Percentiles rank a stretch among this genome's conserved stretches.
Conservation (phyloP, 2,329 filamentous ascomycete species). For the Colletotrichum lindemuthianum region DNA sequence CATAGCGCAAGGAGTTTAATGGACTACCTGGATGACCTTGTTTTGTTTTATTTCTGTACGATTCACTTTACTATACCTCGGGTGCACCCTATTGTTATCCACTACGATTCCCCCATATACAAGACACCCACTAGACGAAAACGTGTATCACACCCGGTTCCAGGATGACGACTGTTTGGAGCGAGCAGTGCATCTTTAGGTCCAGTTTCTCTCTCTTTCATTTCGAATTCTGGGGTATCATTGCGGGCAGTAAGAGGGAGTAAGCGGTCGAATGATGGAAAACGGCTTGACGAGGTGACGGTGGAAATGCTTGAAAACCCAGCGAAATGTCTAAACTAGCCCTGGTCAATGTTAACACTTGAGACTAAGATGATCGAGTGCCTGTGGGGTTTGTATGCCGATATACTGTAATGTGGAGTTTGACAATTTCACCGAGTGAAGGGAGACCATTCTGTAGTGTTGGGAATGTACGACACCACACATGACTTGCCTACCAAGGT, state of each 20-base stretch:
- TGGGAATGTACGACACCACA: no score
- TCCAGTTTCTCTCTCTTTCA: conserved; percentile 1
- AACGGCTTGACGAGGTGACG: conserved; percentile 27
- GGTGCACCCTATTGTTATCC: conserved; percentile 24
- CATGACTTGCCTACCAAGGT: no score
- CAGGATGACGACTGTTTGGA: conserved; percentile 20
- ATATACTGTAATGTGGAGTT: no score
- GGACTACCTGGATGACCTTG: conserved; percentile 3
- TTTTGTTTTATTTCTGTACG: conserved; percentile 22
- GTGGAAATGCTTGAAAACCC: conserved; percentile 22
- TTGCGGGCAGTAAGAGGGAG: neutral
- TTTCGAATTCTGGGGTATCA: conserved; percentile 2
- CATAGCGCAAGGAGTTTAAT: conserved; percentile 38
- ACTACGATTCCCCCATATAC: conserved; percentile 30
- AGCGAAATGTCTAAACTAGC: conserved; percentile 17
- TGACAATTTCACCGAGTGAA: no score
- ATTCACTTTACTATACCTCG: conserved; percentile 32
- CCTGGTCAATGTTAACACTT: conserved; percentile 19
- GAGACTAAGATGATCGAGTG: neutral
- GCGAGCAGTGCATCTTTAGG: conserved; percentile 23
- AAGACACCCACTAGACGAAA: conserved; percentile 27
- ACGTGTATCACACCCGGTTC: conserved; percentile 14
- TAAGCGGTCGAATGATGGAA: neutral
- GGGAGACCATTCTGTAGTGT: no score
- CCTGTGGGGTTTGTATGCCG: no score